A percentile compares a stretch with the other conserved stretches of the same genome.
These are phyloP conservation scores for Exophiala aquamarina DNA, from an alignment of 2,329 filamentous ascomycete genomes.

Conservation along the genomic window DNA sequence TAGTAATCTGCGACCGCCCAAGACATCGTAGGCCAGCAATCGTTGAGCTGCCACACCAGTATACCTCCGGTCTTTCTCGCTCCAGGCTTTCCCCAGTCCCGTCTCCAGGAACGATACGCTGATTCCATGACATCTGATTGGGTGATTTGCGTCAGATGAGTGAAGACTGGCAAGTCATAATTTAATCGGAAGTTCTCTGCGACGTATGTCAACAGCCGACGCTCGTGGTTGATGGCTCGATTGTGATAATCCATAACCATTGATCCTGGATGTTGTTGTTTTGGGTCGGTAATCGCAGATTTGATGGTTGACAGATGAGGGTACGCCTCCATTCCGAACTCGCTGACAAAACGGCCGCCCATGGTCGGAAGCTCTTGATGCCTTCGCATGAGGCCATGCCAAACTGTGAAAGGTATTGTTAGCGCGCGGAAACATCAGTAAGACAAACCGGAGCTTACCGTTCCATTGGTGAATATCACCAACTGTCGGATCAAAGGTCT, in stretches of 20 bases:
- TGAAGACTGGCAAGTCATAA: conserved; percentile 58
- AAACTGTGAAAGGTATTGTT: conserved; percentile 52
- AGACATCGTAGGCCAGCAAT: conserved; percentile 60
- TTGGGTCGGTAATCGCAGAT: conserved; percentile 68
- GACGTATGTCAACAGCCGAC: conserved; percentile 80
- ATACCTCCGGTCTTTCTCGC: conserved; percentile 44
- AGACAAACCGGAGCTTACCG: conserved; percentile 4
- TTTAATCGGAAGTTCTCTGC: conserved; percentile 75
- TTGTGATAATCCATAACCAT: conserved; percentile 91
- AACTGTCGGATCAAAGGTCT: conserved; percentile 72
- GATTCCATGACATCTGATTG: conserved; percentile 61
- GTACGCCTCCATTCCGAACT: conserved; percentile 93
- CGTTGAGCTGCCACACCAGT: conserved; percentile 47
- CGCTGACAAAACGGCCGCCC: conserved; percentile 82
- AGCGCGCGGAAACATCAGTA: neutral
- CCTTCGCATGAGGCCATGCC: conserved; percentile 87
- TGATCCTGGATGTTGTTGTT: conserved; percentile 78
- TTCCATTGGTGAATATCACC: conserved; percentile 97
- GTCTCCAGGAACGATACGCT: conserved; percentile 55
- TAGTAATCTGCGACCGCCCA: conserved; percentile 64
- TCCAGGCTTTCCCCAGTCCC: conserved; percentile 40
- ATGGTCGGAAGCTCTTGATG: conserved; percentile 87
- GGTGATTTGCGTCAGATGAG: conserved; percentile 64
- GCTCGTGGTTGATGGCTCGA: conserved; percentile 86
- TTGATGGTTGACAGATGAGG: conserved; percentile 81